Percentiles rank a stretch among this genome's conserved stretches.
Evolutionary conservation across 345 rosid species (phyloP).

Genomic region (Bruguiera sexangula): DNA sequence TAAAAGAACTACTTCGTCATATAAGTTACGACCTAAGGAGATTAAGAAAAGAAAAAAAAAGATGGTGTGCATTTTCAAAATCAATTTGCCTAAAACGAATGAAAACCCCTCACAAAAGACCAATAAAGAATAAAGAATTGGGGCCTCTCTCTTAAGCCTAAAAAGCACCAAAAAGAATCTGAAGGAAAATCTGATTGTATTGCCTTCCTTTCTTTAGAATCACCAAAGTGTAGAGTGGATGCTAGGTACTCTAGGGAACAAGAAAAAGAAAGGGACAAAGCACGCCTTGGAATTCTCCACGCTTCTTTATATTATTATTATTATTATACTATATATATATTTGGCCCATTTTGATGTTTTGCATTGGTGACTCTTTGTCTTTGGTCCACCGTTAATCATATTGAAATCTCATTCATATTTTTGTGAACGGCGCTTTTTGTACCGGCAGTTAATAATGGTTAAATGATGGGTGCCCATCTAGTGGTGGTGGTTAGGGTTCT

Average conservation of each 20-base stretch:
- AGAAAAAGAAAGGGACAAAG: slow-evolving; percentile 15
- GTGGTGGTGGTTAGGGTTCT: no score
- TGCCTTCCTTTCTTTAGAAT: slow-evolving; percentile 6
- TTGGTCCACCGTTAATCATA: background rate
- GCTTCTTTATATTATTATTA: background rate
- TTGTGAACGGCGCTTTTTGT: no score
- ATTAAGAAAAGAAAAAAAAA: no score
- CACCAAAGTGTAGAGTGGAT: background rate
- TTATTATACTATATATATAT: no score
- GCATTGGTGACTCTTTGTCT: background rate
- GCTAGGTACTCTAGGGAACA: slow-evolving; percentile 8
- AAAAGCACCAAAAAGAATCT: slow-evolving; percentile 22
- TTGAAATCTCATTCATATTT: background rate
- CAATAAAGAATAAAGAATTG: background rate
- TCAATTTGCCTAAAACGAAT: no score
- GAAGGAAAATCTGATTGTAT: slow-evolving; percentile 11
- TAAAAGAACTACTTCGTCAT: no score
- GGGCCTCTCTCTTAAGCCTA: slow-evolving; percentile 12
- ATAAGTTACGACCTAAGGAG: no score
- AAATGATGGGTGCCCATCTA: no score
- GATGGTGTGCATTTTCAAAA: no score
- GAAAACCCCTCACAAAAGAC: background rate
- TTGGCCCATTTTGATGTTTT: slow-evolving; percentile 14
- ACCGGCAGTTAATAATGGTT: no score
- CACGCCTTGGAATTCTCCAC: slow-evolving; percentile 34